A percentile compares a stretch with the other conserved stretches of the same genome.
Conservation (phyloP, 78 protist genomes). For the Trichosphaerium sp. region DNA sequence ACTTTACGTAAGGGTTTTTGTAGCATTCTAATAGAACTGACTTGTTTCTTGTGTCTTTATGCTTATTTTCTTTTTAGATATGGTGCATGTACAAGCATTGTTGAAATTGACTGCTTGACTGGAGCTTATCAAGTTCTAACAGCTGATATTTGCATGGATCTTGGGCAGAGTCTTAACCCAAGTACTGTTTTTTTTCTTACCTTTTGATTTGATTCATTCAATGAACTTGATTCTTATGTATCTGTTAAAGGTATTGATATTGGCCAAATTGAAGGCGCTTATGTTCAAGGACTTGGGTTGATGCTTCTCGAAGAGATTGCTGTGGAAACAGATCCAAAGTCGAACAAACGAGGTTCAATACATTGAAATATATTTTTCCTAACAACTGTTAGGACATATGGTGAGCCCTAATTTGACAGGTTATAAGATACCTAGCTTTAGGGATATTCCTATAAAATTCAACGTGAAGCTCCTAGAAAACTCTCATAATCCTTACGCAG, state of each 20-base stretch:
- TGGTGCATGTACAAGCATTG: too few relatives aligned
- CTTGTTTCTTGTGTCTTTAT: background rate
- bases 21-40: conserved; percentile 41
- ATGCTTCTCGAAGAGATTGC: conserved; percentile 76
- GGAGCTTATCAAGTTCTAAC: conserved; percentile 68
- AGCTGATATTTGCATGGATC: conserved; percentile 86
- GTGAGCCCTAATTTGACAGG: background rate
- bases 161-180: conserved; percentile 87
- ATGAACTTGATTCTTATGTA: background rate
- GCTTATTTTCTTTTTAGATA: too few relatives aligned
- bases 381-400: conserved; percentile 41
- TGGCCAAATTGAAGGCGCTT: conserved; percentile 82
- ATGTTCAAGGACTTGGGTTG: conserved; percentile 76
- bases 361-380: conserved; percentile 64
- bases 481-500: conserved; percentile 57
- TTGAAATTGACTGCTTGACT: conserved; percentile 35
- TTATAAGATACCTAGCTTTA: conserved; percentile 45
- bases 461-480: conserved; percentile 59
- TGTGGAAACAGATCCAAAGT: background rate
- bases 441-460: conserved; percentile 67
- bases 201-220: conserved; percentile 11
- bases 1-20: conserved; percentile 80
- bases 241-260: conserved; percentile 8
- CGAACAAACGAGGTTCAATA: conserved; percentile 25
- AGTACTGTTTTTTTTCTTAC: conserved; percentile 79